Evolutionary conservation across 805 yeast species (phyloP).

Genomic region (Debaryomyces hansenii): DNA sequence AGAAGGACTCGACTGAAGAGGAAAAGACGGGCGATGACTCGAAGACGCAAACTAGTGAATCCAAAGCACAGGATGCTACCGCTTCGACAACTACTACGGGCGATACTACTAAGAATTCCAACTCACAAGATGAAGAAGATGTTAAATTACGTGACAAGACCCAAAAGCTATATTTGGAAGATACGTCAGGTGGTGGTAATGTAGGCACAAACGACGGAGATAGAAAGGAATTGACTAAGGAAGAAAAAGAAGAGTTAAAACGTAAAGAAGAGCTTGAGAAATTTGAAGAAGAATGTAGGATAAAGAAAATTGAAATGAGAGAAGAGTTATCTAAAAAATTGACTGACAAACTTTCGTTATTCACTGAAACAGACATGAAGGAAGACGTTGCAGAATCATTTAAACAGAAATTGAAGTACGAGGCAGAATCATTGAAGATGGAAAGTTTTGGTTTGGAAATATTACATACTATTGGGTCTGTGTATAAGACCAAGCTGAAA

Average conservation of each 20-base stretch:
- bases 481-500: conserved; percentile 64
- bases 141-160: conserved; percentile 2
- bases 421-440: conserved; percentile 79
- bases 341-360: conserved; percentile 42
- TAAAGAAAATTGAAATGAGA: conserved; percentile 65
- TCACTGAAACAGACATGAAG: conserved; percentile 45
- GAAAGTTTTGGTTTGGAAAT: conserved; percentile 86
- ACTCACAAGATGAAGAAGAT: conserved; percentile 1
- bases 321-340: conserved; percentile 62
- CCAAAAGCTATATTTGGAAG: conserved; percentile 14
- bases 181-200: neutral
- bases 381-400: conserved; percentile 51
- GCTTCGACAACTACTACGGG: conserved; percentile 5
- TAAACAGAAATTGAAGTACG: conserved; percentile 64
- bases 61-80: neutral
- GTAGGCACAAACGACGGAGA: conserved; percentile 8
- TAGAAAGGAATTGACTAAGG: conserved; percentile 31
- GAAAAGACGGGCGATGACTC: conserved; percentile 9
- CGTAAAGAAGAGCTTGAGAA: conserved; percentile 55
- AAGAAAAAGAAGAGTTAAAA: conserved; percentile 45
- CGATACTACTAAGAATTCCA: conserved; percentile 5
- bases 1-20: conserved; percentile 17
- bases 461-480: conserved; percentile 70
- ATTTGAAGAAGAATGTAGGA: conserved; percentile 74
- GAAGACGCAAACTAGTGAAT: neutral